A percentile compares a stretch with the other conserved stretches of the same genome.
Evolutionary conservation across 2,329 filamentous ascomycete genomes (phyloP).

Genomic region (Chrysoporthe austroafricana): DNA sequence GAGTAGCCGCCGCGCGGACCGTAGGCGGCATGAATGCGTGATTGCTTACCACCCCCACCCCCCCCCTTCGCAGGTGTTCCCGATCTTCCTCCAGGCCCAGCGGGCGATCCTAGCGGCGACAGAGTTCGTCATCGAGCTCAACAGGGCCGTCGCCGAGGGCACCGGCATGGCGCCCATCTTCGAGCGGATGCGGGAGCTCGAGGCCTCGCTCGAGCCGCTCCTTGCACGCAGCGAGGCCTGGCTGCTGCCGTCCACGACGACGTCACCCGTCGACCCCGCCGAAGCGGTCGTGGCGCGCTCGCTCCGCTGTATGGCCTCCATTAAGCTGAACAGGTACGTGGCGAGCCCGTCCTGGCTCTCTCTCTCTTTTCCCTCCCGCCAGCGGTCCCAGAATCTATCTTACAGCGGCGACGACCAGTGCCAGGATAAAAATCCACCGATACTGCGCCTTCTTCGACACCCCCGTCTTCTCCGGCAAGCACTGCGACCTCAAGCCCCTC

Average conservation of each 20-base stretch:
- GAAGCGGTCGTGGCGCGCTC: constrained; percentile 49
- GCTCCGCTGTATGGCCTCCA: constrained; percentile 50
- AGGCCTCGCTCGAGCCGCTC: constrained; percentile 43
- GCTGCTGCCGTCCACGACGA: constrained; percentile 39
- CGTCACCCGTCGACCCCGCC: constrained; percentile 41
- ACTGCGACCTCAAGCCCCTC: constrained; percentile 50
- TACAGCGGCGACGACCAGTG: constrained; percentile 37
- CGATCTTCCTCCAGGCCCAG: constrained; percentile 50
- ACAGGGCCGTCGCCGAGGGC: constrained; percentile 44
- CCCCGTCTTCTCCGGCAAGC: constrained; percentile 52
- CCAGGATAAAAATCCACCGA: constrained; percentile 55
- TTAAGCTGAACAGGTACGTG: constrained; percentile 53
- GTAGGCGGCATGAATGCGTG: background rate
- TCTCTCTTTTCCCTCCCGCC: background rate
- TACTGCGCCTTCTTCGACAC: constrained; percentile 56
- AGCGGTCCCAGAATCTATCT: background rate
- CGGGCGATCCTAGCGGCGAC: constrained; percentile 52
- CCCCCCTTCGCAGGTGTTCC: constrained; percentile 42
- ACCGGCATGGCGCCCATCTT: constrained; percentile 46
- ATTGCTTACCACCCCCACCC: background rate
- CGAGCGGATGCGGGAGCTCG: constrained; percentile 46
- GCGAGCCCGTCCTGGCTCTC: background rate
- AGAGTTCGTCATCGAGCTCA: constrained; percentile 53
- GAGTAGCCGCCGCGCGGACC: constrained; percentile 22
- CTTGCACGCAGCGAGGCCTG: constrained; percentile 42